Conservation (phyloP, 495 filamentous ascomycete genomes). For the Xylaria sp. region DNA sequence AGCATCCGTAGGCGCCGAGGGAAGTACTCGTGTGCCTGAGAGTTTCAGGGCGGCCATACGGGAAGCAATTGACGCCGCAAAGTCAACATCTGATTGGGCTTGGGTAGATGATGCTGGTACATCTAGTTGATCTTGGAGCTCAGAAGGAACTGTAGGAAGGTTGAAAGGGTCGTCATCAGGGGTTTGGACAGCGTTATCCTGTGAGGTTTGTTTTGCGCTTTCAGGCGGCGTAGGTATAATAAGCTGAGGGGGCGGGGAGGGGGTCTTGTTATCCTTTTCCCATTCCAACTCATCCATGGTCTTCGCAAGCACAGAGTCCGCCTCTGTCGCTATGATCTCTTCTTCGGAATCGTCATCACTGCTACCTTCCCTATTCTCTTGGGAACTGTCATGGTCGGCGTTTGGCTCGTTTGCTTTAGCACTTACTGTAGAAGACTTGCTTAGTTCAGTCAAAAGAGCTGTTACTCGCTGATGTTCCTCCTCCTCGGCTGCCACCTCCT, state of each 20-base stretch:
- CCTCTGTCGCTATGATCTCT: conserved; percentile 45
- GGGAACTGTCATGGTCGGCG: not conserved
- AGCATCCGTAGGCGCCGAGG: conserved; percentile 36
- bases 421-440: conserved; percentile 16
- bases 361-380: conserved; percentile 30
- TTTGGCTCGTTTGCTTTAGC: conserved; percentile 11
- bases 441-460: conserved; percentile 38
- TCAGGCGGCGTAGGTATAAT: conserved; percentile 24
- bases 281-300: conserved; percentile 47
- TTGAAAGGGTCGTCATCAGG: conserved; percentile 30
- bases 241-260: conserved; percentile 18
- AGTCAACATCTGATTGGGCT: conserved; percentile 36
- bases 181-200: not conserved
- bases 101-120: conserved; percentile 11
- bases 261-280: conserved; percentile 31
- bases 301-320: conserved; percentile 44
- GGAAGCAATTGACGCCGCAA: conserved; percentile 47
- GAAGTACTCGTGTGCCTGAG: conserved; percentile 32
- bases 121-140: conserved; percentile 36
- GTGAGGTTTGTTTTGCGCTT: conserved; percentile 8
- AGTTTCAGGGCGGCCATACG: conserved; percentile 51
- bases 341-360: conserved; percentile 49
- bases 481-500: conserved; percentile 37
- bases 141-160: conserved; percentile 48
- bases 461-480: conserved; percentile 38